Evolutionary conservation across 345 rosid genomes (phyloP).

Genomic region (Balakata baccata): DNA sequence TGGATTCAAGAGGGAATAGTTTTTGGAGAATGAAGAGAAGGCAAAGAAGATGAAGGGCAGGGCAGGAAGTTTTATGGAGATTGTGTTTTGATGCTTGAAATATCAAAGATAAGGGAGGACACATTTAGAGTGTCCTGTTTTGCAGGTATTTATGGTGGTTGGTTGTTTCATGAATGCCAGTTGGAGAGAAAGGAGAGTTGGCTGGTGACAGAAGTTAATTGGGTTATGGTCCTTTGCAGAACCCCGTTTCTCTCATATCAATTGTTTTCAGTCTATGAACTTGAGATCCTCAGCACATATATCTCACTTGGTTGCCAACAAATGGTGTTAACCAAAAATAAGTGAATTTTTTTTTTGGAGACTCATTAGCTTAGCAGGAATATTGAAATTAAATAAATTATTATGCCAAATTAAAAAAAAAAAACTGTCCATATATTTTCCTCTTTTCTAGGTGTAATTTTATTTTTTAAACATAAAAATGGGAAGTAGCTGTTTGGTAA

Average conservation of each 20-base stretch:
- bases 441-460: too few species aligned
- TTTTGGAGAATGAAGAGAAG: background rate
- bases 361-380: background rate
- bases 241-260: background rate
- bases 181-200: slow-evolving; percentile 11
- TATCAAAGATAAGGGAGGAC: slow-evolving; percentile 6
- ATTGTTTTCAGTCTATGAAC: background rate
- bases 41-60: background rate
- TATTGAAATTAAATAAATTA: background rate
- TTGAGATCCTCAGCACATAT: background rate
- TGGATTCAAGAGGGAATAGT: slow-evolving; percentile 6
- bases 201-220: slow-evolving; percentile 21
- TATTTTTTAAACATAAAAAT: too few species aligned
- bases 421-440: too few species aligned
- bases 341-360: background rate
- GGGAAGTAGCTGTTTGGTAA: too few species aligned
- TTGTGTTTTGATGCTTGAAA: slow-evolving; percentile 18
- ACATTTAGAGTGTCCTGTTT: slow-evolving; percentile 10
- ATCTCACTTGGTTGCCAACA: background rate
- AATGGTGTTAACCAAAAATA: background rate
- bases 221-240: slow-evolving; percentile 1
- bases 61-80: slow-evolving; percentile 4
- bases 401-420: too few species aligned
- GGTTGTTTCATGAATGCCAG: slow-evolving; percentile 42
- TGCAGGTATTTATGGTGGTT: slow-evolving; percentile 30